Evolutionary conservation across 768 basidiomycete species (phyloP), one percentile per base, ranked within the genome.

Genomic region (Termitomyces sp.): DNA sequence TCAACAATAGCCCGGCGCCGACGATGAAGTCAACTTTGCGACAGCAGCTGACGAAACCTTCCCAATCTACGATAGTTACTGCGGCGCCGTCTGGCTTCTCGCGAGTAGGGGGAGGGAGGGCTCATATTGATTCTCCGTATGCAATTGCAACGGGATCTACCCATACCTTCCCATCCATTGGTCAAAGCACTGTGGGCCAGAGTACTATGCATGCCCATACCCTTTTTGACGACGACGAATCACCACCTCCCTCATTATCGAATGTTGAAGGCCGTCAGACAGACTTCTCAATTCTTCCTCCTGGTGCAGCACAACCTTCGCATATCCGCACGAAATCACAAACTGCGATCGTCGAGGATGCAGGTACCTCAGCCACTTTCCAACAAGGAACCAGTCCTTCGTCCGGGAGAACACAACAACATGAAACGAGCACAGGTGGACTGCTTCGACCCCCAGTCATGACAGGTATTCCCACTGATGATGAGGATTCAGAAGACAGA

Each of bases 101-200:
- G 5, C 80, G 93, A 45, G 81, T 98, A 2, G 88, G 90, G 13
- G 95, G 95, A 12, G 94, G 95, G 29, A 78, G 87, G 38, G 89
- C 95, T 1, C 87, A 94, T 62, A 89, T 86, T 47, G 88, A 93
- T 52, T 74, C 86, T 9, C 94, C 94, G 0, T 97, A 94, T 66
- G 86, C 91, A 0, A 90, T 91, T 50, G 71, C 80, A 12, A 68
- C 76, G 15, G 79, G 79, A 2, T 86, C 86, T 18, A 85, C 81
- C 2, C 76, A 85, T 53, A 81, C 87, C 1, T 84, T 88, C 73
- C 84, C 86, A 11, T 87, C 86, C 7, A 71, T 82, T 22, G 84
- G 81, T 32, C 80, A 79, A 49, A 69, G 70, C 50, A 72, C 71
- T 48, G 62, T 53, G 33, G 61, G 62, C 36, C 41, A 79, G 53